These are phyloP conservation scores for Nakazawaea anatomiae DNA, from an alignment of 805 yeast species.

Conservation along the genomic window DNA sequence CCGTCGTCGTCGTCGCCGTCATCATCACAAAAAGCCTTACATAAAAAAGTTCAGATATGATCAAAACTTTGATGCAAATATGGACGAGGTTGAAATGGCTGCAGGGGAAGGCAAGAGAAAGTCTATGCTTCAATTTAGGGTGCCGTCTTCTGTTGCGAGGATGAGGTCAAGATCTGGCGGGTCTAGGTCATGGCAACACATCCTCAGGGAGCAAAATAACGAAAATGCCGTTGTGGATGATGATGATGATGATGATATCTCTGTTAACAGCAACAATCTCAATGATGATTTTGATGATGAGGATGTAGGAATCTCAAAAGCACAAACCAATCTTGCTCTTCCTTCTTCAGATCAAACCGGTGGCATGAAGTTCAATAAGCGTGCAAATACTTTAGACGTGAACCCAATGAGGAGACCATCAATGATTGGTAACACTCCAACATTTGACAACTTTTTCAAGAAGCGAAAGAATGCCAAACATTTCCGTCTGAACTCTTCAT, in stretches of 20 bases:
- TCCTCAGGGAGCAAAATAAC: slow-evolving; percentile 9
- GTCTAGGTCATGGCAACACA: not conserved
- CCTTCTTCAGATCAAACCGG: slow-evolving; percentile 30
- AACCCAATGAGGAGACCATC: slow-evolving; percentile 12
- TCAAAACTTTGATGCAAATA: not conserved
- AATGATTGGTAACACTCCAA: slow-evolving; percentile 31
- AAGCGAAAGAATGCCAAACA: slow-evolving; percentile 16
- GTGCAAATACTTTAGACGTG: slow-evolving; percentile 45
- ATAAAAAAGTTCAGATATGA: slow-evolving; percentile 7
- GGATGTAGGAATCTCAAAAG: slow-evolving; percentile 14
- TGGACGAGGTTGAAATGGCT: slow-evolving; percentile 6
- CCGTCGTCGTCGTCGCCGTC: not conserved
- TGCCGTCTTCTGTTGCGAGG: slow-evolving; percentile 11
- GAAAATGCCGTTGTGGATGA: slow-evolving; percentile 18
- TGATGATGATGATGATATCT: slow-evolving; percentile 13
- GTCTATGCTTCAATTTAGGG: slow-evolving; percentile 16
- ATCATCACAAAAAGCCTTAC: slow-evolving; percentile 3
- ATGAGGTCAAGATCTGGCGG: not conserved
- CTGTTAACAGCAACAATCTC: slow-evolving; percentile 6
- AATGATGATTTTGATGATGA: slow-evolving; percentile 11
- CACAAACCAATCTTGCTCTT: slow-evolving; percentile 28
- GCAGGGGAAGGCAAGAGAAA: slow-evolving; percentile 3
- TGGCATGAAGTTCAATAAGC: slow-evolving; percentile 30
- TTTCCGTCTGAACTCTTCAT: too few relatives aligned
- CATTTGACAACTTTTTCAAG: slow-evolving; percentile 38